Percentiles rank a stretch among this genome's conserved stretches.
phyloP scores from a whole-genome alignment of 2,329 filamentous ascomycete genomes.

The Diaporthe eres region DNA sequence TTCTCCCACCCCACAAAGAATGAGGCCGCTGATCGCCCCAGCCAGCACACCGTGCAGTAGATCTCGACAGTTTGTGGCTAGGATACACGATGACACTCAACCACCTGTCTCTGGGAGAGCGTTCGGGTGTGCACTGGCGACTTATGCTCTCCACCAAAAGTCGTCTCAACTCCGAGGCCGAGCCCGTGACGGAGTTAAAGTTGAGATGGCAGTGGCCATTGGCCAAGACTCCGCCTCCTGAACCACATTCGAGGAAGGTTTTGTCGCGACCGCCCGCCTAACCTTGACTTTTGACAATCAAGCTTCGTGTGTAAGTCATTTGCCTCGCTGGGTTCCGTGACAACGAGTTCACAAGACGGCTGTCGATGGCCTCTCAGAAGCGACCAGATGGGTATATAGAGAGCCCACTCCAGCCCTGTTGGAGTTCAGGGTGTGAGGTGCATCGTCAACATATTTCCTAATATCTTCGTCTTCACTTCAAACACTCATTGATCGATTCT shows the following conservation, averaged over 20 bases:
- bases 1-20: background rate
- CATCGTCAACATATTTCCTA: background rate
- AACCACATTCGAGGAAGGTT: slow-evolving; percentile 29
- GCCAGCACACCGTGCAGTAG: background rate
- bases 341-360: background rate
- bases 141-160: background rate
- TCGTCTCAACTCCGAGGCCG: slow-evolving; percentile 9
- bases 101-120: background rate
- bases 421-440: too few relatives aligned
- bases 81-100: background rate
- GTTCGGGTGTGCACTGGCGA: background rate
- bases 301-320: background rate
- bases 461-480: background rate
- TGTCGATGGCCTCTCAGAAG: background rate
- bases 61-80: background rate
- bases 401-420: background rate
- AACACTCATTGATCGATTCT: background rate
- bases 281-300: slow-evolving; percentile 11
- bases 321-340: background rate
- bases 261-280: slow-evolving; percentile 17
- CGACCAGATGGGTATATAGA: background rate
- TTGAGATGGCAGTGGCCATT: slow-evolving; percentile 23
- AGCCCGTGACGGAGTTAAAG: slow-evolving; percentile 10
- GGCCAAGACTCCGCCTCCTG: slow-evolving; percentile 36
- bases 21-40: background rate